Conservation (phyloP, 148 eudicot species). For the Rhododendron vialii region DNA sequence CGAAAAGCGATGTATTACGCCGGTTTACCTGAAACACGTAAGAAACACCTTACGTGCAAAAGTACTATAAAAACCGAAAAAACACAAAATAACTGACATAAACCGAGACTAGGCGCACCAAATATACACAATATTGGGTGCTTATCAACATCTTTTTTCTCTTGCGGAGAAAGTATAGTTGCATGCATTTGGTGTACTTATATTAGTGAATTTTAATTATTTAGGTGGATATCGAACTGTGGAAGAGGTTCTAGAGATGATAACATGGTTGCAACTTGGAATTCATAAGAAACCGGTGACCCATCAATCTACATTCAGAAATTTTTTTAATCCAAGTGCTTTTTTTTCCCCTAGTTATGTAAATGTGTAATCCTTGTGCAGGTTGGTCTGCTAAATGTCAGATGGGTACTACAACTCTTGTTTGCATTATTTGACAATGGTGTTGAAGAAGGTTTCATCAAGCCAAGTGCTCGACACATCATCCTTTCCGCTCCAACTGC, state of each 20-base stretch:
- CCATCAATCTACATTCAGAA: constrained; percentile 7
- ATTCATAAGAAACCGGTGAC: constrained; percentile 80
- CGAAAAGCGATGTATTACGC: no score
- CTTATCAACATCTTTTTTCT: not conserved
- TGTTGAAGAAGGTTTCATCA: constrained; percentile 77
- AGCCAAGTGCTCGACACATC: constrained; percentile 63
- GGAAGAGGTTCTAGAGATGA: constrained; percentile 89
- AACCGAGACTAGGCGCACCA: no score
- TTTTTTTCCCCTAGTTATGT: not conserved
- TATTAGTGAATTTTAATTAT: constrained; percentile 5
- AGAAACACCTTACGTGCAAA: no score
- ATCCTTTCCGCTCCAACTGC: constrained; percentile 78
- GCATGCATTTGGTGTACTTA: not conserved
- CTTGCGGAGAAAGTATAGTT: not conserved
- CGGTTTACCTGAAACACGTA: no score
- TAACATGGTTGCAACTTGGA: constrained; percentile 94
- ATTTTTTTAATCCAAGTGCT: not conserved
- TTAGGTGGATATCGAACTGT: constrained; percentile 94
- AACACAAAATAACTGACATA: no score
- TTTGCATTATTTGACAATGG: no score
- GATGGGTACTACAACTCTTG: no score
- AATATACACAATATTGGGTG: no score
- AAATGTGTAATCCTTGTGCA: not conserved
- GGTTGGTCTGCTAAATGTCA: no score
- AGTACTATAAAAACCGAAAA: no score